phyloP scores from a whole-genome alignment of 305 asterid genomes.

The Plantago coronopus region DNA sequence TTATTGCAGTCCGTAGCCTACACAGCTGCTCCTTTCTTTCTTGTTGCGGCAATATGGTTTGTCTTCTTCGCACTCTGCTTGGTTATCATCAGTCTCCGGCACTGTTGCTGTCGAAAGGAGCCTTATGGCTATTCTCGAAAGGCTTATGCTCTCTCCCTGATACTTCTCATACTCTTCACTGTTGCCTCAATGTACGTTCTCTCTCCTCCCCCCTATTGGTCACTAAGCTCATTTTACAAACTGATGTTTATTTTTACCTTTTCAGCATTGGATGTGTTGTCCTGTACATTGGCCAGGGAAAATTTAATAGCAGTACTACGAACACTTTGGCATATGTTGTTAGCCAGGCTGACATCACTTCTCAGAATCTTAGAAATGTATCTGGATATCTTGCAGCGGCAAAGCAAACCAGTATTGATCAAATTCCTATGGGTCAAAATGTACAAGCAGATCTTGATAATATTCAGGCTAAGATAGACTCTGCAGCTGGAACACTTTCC shows the following conservation, averaged over 20 bases:
- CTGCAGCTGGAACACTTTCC: conserved; percentile 68
- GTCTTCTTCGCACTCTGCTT: conserved; percentile 52
- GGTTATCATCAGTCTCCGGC: conserved; percentile 46
- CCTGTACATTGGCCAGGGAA: conserved; percentile 54
- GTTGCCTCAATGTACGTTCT: conserved; percentile 53
- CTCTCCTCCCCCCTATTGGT: conserved; percentile 15
- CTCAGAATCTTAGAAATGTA: conserved; percentile 42
- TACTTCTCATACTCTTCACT: conserved; percentile 60
- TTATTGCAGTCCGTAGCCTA: conserved; percentile 76
- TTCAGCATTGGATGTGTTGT: conserved; percentile 69
- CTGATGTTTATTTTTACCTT: conserved; percentile 23
- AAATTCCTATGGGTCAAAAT: conserved; percentile 53
- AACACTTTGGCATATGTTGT: conserved; percentile 49
- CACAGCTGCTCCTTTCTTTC: conserved; percentile 66
- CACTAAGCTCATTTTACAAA: not conserved
- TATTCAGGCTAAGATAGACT: conserved; percentile 61
- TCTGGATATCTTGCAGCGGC: conserved; percentile 61
- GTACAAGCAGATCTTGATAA: conserved; percentile 68
- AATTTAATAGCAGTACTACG: conserved; percentile 42
- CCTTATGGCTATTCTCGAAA: conserved; percentile 65
- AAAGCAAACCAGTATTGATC: conserved; percentile 45
- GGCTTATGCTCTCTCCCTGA: conserved; percentile 68
- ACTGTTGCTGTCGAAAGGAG: conserved; percentile 52
- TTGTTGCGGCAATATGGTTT: conserved; percentile 67
- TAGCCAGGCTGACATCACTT: conserved; percentile 46